Base-by-base conservation (phyloP, 2,329 filamentous ascomycete genomes). In the Stagonosporopsis rhizophila region DNA sequence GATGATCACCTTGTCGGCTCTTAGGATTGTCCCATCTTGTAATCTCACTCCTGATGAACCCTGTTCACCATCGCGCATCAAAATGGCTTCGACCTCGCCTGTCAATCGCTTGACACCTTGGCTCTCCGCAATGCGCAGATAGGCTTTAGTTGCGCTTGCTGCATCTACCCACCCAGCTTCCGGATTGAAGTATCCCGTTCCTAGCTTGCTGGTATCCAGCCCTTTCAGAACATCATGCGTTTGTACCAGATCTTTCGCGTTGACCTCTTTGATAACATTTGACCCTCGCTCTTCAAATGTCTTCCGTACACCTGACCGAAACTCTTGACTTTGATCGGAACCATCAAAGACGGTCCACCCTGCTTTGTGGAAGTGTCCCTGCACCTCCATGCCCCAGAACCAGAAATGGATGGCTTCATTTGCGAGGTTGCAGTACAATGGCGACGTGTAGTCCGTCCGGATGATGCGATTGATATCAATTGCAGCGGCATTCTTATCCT, bases 391-490 rank as follows among this genome's bases (percentile, higher is more conserved):
- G n/a, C 54, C 62, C 66, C 66, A 68, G 52, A 80, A 82, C 76
- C 75, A 79, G 12, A 73, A 74, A 34, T 75, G 62, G 9, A 78
- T 71, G 0, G 76, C 76, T 60, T 78, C 74, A 44, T 74, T 73
- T 5, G 75, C 75, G 1, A 86, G 69, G 2, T 84, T 77, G 3
- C 83, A 82, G 58, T 87, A 87, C 51, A 85, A 82, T 0, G 77
- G 74, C 41, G 85, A 82, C 49, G 83, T 81, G 59, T 87, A 87
- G 56, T 87, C 83, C 6, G 81, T 83, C 2, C 85, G 79, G 11
- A 87, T 77, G 52, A 87, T 87, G 66, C 87, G 87, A 68, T 87
- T 87, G 28, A 87, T 71, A 54, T 87, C 84, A 55, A 85, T 83
- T 15, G 81, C 84, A 0, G 84, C 85, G 0, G 85, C 85, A 56